Evolutionary conservation across 805 yeast genomes (phyloP).

Genomic region (Candida bentonensis): DNA sequence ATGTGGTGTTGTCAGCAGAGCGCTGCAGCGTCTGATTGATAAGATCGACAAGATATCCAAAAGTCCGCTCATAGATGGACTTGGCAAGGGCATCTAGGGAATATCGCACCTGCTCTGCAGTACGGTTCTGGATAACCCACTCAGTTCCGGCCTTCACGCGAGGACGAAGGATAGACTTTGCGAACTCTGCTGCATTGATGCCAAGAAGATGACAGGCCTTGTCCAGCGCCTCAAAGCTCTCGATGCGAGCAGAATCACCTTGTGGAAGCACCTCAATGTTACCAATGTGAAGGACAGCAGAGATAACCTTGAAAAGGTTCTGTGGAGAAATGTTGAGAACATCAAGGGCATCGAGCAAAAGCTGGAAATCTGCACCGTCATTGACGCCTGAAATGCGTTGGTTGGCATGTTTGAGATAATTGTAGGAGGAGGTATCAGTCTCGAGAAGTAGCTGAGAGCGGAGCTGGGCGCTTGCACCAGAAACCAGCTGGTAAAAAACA

Average conservation of each 20-base stretch:
- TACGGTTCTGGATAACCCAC: constrained; percentile 63
- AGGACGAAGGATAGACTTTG: constrained; percentile 55
- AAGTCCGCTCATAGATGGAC: constrained; percentile 70
- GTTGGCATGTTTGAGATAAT: constrained; percentile 45
- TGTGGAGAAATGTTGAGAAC: constrained; percentile 52
- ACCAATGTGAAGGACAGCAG: constrained; percentile 74
- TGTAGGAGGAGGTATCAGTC: constrained; percentile 29
- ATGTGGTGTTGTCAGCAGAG: constrained; percentile 23
- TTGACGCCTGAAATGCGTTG: constrained; percentile 55
- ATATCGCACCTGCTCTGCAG: constrained; percentile 64
- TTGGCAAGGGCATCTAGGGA: constrained; percentile 81
- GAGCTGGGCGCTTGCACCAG: constrained; percentile 42
- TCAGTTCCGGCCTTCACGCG: constrained; percentile 87
- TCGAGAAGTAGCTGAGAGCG: constrained; percentile 23
- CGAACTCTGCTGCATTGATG: constrained; percentile 38
- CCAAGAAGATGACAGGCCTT: constrained; percentile 52
- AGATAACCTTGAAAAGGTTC: constrained; percentile 49
- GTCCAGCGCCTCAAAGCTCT: constrained; percentile 37
- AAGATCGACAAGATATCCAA: constrained; percentile 58
- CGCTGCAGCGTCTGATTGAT: constrained; percentile 57
- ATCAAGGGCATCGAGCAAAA: constrained; percentile 51
- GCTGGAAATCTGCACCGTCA: constrained; percentile 54
- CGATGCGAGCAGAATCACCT: constrained; percentile 63
- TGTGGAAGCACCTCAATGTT: constrained; percentile 59
- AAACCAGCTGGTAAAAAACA: constrained; percentile 73